Percentiles rank a stretch among this genome's conserved stretches.
Evolutionary conservation across 345 rosid genomes (phyloP).

Genomic region (Isatis tinctoria): DNA sequence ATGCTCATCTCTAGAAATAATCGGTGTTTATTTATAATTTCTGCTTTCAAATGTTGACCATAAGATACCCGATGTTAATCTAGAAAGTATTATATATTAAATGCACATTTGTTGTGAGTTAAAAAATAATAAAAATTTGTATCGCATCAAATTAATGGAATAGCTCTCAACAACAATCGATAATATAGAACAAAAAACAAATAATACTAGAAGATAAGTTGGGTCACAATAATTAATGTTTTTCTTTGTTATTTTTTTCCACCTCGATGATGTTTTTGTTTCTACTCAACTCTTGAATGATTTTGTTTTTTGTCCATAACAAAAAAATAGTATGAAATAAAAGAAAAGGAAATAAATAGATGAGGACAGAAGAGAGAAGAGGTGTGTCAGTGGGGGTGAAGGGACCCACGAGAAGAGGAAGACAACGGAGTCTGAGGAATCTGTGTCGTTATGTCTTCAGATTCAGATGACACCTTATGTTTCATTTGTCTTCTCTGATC

Average conservation of each 20-base stretch:
- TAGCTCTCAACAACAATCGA: neutral
- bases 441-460: slow-evolving; percentile 51
- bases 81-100: no score
- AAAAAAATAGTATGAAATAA: neutral
- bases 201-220: slow-evolving; percentile 5
- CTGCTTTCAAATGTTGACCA: no score
- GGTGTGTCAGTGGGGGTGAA: slow-evolving; percentile 19
- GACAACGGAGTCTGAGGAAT: slow-evolving; percentile 45
- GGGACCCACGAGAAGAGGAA: slow-evolving; percentile 30
- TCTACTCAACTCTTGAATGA: slow-evolving; percentile 12
- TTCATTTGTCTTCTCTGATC: slow-evolving; percentile 21
- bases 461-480: slow-evolving; percentile 19
- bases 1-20: neutral
- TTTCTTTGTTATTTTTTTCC: no score
- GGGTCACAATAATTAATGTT: slow-evolving; percentile 19
- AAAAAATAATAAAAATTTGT: neutral
- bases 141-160: neutral
- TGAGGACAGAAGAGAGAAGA: slow-evolving; percentile 24
- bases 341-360: neutral
- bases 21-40: neutral
- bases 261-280: slow-evolving; percentile 4
- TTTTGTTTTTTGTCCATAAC: slow-evolving; percentile 15
- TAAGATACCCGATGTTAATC: no score
- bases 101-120: neutral
- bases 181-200: neutral